Evolutionary conservation across 345 rosid genomes (phyloP).

Genomic region (Firmiana major): DNA sequence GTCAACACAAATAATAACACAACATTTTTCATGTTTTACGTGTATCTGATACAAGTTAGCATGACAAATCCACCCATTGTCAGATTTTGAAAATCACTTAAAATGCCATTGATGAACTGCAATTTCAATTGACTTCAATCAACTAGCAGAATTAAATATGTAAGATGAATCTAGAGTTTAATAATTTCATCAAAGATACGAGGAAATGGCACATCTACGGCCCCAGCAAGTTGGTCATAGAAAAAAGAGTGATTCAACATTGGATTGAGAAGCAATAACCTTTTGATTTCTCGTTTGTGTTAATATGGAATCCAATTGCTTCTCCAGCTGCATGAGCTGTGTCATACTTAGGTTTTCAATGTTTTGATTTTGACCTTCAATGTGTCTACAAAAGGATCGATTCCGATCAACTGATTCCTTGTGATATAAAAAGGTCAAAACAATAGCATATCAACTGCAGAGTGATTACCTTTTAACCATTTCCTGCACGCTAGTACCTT

Average conservation of each 20-base stretch:
- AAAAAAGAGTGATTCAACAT: not conserved
- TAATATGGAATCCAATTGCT: not conserved
- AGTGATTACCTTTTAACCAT: constrained; percentile 19
- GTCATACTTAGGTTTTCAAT: not conserved
- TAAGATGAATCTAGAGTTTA: too few species aligned
- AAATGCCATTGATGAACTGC: too few species aligned
- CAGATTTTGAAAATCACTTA: too few species aligned
- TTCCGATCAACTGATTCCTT: not conserved
- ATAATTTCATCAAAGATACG: too few species aligned
- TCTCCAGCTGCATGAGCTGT: constrained; percentile 2
- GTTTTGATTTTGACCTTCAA: not conserved
- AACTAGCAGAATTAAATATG: too few species aligned
- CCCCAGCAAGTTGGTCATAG: not conserved
- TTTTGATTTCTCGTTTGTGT: not conserved
- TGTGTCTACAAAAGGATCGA: not conserved
- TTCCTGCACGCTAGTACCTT: constrained; percentile 4
- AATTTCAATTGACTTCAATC: too few species aligned
- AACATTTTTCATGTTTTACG: too few species aligned
- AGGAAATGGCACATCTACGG: not conserved
- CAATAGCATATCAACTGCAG: not conserved
- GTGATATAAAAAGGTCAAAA: not conserved
- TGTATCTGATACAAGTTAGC: too few species aligned
- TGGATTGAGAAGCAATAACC: not conserved
- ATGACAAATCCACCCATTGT: too few species aligned
- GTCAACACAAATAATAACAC: too few species aligned